Base-by-base conservation (phyloP, 176 grass and related monocot species). In the Cenchrus fungigraminus region DNA sequence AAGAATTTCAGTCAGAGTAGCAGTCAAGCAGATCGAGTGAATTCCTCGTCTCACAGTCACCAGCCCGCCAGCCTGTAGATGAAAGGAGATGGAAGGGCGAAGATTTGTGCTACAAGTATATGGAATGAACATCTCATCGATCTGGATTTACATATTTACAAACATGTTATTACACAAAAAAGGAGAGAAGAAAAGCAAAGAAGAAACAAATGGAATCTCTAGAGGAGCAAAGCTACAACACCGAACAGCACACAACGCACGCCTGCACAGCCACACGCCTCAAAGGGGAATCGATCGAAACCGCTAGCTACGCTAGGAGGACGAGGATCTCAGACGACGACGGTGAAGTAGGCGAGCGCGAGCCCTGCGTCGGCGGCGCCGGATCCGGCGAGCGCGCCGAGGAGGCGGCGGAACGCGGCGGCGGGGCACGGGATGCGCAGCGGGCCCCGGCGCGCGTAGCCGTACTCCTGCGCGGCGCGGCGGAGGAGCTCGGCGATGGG, bases 391-490 rank as follows among this genome's bases (percentile, higher is more conserved):
- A 93, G 91, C 16, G 88, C n/a, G 66, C 76, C 9, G 64, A 98
- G 91, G 32, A 95, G 82, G 64, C 89, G 79, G 3, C 93, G 83
- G 85, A 98, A 98, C 57, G 92, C 69, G 8, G 89, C 88, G 0
- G 81, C 93, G 52, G 91, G 85, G 87, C 93, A 98, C 4, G 92
- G 87, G 89, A 98, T 95, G 74, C 96, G 91, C 10, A 98, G 89
- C 25, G 91, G 93, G 3, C 96, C 96, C 3, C 83, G 78, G 32
- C 89, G 91, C 28, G 83, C 86, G 83, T 95, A 95, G n/a, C 96
- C 96, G 87, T 95, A 92, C 93, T 98, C 95, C 80, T 93, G 85
- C 44, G 93, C 96, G 29, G 96, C 87, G 0, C 80, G 83, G 61
- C 86, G 86, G 17, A 98, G 96, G 5, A 98, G 82, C 81, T 91